Conservation (phyloP, 1,284 basidiomycete genomes). For the Paramarasmius palmivorus region DNA sequence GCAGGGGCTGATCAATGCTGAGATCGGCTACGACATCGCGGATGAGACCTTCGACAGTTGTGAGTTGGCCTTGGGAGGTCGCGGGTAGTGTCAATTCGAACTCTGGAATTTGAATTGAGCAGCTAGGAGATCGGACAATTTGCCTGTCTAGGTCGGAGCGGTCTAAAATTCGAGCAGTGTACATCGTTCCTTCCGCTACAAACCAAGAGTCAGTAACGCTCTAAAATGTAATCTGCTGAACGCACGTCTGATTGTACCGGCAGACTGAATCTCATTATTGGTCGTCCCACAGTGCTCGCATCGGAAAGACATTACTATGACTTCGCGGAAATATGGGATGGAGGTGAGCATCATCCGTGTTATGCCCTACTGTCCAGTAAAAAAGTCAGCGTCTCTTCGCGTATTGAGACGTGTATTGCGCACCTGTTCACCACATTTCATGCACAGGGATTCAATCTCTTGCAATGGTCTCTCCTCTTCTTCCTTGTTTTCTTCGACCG, state of each 20-base stretch:
- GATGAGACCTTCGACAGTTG: slow-evolving; percentile 93
- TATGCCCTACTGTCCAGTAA: slow-evolving; percentile 61
- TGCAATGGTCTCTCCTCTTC: slow-evolving; percentile 71
- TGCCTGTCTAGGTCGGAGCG: slow-evolving; percentile 89
- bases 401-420: slow-evolving; percentile 21
- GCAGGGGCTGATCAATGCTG: slow-evolving; percentile 81
- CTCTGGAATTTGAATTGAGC: slow-evolving; percentile 86
- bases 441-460: slow-evolving; percentile 91
- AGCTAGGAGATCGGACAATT: slow-evolving; percentile 87
- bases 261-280: slow-evolving; percentile 96
- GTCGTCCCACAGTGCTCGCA: slow-evolving; percentile 90
- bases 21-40: slow-evolving; percentile 87
- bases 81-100: slow-evolving; percentile 91
- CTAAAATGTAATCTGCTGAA: slow-evolving; percentile 15
- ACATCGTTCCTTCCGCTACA: slow-evolving; percentile 66
- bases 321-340: slow-evolving; percentile 96
- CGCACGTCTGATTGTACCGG: slow-evolving; percentile 85
- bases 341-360: slow-evolving; percentile 92
- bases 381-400: slow-evolving; percentile 7
- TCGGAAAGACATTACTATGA: slow-evolving; percentile 95
- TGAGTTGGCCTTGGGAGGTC: slow-evolving; percentile 86
- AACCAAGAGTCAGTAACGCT: not conserved
- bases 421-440: slow-evolving; percentile 90
- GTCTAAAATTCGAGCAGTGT: slow-evolving; percentile 81
- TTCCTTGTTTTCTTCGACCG: slow-evolving; percentile 21